Base-by-base conservation (phyloP, 768 basidiomycete genomes). In the Hygrocybe punicea region DNA sequence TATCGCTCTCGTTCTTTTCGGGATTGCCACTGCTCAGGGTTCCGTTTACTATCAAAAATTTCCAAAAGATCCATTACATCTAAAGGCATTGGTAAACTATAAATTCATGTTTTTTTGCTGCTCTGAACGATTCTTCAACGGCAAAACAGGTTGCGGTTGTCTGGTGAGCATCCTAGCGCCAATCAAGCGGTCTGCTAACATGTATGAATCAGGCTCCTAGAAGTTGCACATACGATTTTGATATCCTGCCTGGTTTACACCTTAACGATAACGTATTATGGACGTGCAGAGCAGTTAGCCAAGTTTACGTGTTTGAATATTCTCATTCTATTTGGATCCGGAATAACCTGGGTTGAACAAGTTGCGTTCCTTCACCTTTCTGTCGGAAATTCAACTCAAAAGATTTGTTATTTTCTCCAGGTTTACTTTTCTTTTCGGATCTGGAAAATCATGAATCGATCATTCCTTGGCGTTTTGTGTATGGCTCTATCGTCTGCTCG, bases 391-490 rank as follows among this genome's bases (percentile, higher is more conserved):
- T 33, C 6, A 11, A 14, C 34, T 14, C 29, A 3, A 23, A n/a
- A 52, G n/a, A n/a, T n/a, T 13, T 35, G 33, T 6, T 2, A 2
- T 2, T 40, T 51, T 23, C 23, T 21, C 17, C 56, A 74, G 73
- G 56, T 63, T 6, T 76, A 73, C 65, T 73, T 73, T 51, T 62
- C 69, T 8, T 55, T 67, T 9, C 68, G 74, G 2, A 61, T 73
- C 2, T 64, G 62, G 36, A 64, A 62, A 36, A 63, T 73, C 13
- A 60, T 73, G 17, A 68, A 70, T 1, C 57, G 60, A 9, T 58
- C 65, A 40, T 60, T 60, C 56, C 60, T 74, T 25, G 70, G 70
- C 6, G 16, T 66, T 5, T 14, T 67, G 0, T 72, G 70, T 59
- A 67, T 65, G 49, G 17, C 55, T 1, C 58, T 72, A 13, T 64